Evolutionary conservation across 2,329 filamentous ascomycete species (phyloP), one percentile per base, ranked within the genome.

Genomic region (Trichophyton schoenleinii): DNA sequence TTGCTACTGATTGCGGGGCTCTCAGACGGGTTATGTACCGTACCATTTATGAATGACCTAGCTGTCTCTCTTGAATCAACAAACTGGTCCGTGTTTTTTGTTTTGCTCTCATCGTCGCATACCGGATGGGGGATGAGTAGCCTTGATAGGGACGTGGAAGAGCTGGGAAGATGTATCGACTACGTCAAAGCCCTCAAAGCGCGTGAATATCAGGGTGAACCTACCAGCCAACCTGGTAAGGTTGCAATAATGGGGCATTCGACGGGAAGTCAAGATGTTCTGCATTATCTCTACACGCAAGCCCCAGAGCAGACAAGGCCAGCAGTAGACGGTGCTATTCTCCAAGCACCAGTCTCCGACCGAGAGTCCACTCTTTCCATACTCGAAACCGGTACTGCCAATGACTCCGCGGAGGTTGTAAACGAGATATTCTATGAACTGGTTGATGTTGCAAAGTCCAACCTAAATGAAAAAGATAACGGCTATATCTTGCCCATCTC

Each of bases 321-420:
- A 0, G 75, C 62, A 0, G 75, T 95, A 1, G 83, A 94, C 63
- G 91, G 87, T 41, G 85, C 85, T 57, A 87, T 96, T 52, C 75
- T 96, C 60, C 91, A 95, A 71, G 89, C 87, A 0, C 85, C 88
- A 0, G 85, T 91, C 2, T 89, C 84, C 1, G 90, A 96, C 71
- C 80, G 89, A 34, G 87, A 95, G 70, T 69, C 75, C 3, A 69
- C 80, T 5, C 74, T 83, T 58, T 70, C 67, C 20, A 61, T 61
- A 22, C 60, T 71, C 4, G 65, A 68, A n/a, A 57, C 61, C n/a
- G 65, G 65, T 20, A 63, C 62, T 7, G 58, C 60, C 3, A 62
- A 53, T n/a, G 58, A 61, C 34, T 63, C 58, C 1, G 58, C 65
- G 15, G 59, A 65, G 15, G 63, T 60, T 41, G 28, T 65, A 4